These are phyloP conservation scores for Amanita thiersii DNA, from an alignment of 768 basidiomycete genomes.

Conservation along the genomic window DNA sequence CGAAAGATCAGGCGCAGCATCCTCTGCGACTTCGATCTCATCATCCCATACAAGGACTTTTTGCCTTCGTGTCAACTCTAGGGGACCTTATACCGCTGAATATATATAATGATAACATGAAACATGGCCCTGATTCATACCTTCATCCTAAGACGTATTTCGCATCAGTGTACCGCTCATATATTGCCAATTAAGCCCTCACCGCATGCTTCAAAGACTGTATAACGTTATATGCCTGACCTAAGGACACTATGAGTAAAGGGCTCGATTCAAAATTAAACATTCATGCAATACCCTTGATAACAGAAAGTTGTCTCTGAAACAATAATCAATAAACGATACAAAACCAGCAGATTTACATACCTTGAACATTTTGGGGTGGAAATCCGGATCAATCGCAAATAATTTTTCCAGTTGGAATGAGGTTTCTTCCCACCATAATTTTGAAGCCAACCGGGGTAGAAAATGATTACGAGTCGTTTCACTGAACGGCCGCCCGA, in stretches of 20 bases:
- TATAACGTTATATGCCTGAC: constrained; percentile 86
- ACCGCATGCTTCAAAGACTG: constrained; percentile 75
- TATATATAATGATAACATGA: not conserved
- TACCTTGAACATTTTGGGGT: constrained; percentile 84
- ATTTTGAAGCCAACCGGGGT: constrained; percentile 71
- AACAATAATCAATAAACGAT: constrained; percentile 5
- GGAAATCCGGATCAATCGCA: constrained; percentile 77
- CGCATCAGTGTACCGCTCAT: not conserved
- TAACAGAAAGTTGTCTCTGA: constrained; percentile 82
- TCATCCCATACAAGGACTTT: constrained; percentile 85
- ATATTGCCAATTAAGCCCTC: constrained; percentile 20
- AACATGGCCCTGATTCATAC: constrained; percentile 23
- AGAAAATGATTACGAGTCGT: constrained; percentile 77
- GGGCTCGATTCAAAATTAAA: not conserved
- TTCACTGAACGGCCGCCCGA: constrained; percentile 81
- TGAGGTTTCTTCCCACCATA: constrained; percentile 89
- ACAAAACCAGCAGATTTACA: constrained; percentile 7
- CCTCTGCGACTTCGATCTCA: constrained; percentile 65
- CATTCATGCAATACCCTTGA: constrained; percentile 46
- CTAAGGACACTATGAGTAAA: constrained; percentile 15
- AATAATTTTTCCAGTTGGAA: constrained; percentile 71
- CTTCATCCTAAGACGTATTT: constrained; percentile 55
- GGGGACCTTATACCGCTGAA: constrained; percentile 49
- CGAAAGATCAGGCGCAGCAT: constrained; percentile 27
- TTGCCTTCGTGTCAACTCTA: constrained; percentile 79